Conservation (phyloP, 176 grass and related monocot genomes). For the Aechmea fasciata region DNA sequence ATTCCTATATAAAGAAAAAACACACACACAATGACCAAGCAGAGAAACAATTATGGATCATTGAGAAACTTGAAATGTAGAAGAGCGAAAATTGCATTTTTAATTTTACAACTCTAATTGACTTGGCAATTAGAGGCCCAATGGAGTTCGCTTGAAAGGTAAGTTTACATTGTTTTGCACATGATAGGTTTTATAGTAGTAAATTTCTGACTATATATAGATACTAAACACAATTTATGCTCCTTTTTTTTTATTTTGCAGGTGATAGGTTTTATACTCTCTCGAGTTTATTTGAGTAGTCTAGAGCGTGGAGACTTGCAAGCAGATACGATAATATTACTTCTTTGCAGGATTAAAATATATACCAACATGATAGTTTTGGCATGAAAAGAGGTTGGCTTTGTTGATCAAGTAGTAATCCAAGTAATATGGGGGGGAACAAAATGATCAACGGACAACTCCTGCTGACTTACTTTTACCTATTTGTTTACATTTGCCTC, state of each 20-base stretch:
- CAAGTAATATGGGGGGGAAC: background rate
- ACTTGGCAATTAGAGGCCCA: too few species aligned
- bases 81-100: too few species aligned
- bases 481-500: slow-evolving; percentile 94
- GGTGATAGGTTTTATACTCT: background rate
- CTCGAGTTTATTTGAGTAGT: background rate
- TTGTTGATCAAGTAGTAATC: background rate
- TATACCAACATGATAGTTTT: background rate
- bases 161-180: background rate
- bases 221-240: too few species aligned
- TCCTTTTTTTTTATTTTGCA: background rate
- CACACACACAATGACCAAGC: too few species aligned
- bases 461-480: slow-evolving; percentile 95
- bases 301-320: background rate
- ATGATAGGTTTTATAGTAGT: too few species aligned
- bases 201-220: too few species aligned
- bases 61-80: too few species aligned
- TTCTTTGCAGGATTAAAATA: background rate
- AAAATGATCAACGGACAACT: slow-evolving; percentile 81
- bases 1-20: too few species aligned
- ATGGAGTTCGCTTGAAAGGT: too few species aligned
- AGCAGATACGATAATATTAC: background rate
- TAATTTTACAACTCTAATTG: too few species aligned
- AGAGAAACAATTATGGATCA: too few species aligned
- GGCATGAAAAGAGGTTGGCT: background rate